Conservation (phyloP, 768 basidiomycete species). For the Boletus speciosus region DNA sequence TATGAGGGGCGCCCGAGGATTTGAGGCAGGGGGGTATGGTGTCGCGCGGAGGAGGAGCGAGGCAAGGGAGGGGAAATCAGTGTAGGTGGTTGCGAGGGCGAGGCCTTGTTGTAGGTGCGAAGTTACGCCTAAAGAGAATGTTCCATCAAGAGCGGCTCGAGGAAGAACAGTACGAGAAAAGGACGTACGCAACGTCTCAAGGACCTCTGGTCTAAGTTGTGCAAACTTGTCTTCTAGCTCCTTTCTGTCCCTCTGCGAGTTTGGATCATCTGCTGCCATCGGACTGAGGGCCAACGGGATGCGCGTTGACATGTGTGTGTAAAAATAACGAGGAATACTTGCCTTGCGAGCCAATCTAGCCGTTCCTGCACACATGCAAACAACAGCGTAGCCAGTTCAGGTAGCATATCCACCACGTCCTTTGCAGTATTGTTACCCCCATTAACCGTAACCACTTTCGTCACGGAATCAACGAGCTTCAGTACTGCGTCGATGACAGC, state of each 20-base stretch:
- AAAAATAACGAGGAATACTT: constrained; percentile 2
- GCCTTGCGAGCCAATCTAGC: constrained; percentile 67
- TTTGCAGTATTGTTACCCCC: constrained; percentile 11
- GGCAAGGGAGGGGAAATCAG: constrained; percentile 83
- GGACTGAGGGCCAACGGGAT: constrained; percentile 33
- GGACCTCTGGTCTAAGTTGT: constrained; percentile 68
- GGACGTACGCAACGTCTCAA: constrained; percentile 76
- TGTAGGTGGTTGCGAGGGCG: constrained; percentile 79
- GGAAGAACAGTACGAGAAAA: not conserved
- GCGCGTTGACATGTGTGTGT: not conserved
- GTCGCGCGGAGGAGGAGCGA: constrained; percentile 71
- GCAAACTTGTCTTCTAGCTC: constrained; percentile 66
- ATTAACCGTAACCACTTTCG: constrained; percentile 27
- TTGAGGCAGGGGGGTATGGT: constrained; percentile 60
- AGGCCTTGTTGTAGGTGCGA: constrained; percentile 72
- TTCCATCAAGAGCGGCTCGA: not conserved
- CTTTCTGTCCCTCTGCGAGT: constrained; percentile 51
- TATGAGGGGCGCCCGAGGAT: constrained; percentile 60
- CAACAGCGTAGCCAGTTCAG: constrained; percentile 58
- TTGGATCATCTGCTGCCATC: constrained; percentile 44
- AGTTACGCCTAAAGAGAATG: constrained; percentile 48
- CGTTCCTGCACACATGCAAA: constrained; percentile 68
- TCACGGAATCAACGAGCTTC: constrained; percentile 67
- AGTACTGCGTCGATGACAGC: constrained; percentile 64
- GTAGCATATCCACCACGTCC: constrained; percentile 53